Evolutionary conservation across 1,139 yeast species (phyloP), one percentile per base, ranked within the genome.

Genomic region (Zygoascus meyerae): DNA sequence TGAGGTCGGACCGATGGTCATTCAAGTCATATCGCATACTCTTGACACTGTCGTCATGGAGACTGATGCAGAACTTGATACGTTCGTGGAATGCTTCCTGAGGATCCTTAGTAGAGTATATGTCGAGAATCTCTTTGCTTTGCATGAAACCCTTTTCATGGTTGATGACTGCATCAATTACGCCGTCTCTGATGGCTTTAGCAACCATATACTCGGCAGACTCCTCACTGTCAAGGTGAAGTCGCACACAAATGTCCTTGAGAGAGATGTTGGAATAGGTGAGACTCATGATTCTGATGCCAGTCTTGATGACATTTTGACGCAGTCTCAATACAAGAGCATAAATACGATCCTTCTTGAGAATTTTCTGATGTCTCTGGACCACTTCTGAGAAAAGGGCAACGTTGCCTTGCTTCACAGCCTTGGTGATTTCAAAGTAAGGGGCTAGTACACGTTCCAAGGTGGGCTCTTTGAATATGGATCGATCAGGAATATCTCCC

Each of bases 251-350:
- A 45, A 79, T 78, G 63, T 94, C 98, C 68, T 85, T 86, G 60
- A 94, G 75, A 2, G 97, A 86, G 51, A 94, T 92, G 64, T 81
- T 84, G 48, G 95, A 86, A 70, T 94, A 94, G 3, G 97, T 81
- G 60, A 94, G 74, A 12, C 96, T 86, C 61, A 94, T 87, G 60
- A 87, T 86, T 67, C 98, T 79, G 53, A 94, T 89, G 60, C 98
- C 99, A 0, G 99, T 90, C 70, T 92, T 94, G 67, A 94, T 92
- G 53, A 94, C 99, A 65, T 92, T 94, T 63, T 95, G 96, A 65
- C 97, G 85, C 60, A 94, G 76, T 63, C 98, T 79, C 44, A 87
- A 75, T 44, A 94, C 94, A 58, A 94, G 75, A 30, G 89, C 86
- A 64, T 81, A 86, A 58, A 83, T 86, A 48, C 86, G 90, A 66